Percentiles rank a stretch among this genome's conserved stretches.
Conservation (phyloP, 1,139 yeast genomes). For the Protomyces macrosporus region DNA sequence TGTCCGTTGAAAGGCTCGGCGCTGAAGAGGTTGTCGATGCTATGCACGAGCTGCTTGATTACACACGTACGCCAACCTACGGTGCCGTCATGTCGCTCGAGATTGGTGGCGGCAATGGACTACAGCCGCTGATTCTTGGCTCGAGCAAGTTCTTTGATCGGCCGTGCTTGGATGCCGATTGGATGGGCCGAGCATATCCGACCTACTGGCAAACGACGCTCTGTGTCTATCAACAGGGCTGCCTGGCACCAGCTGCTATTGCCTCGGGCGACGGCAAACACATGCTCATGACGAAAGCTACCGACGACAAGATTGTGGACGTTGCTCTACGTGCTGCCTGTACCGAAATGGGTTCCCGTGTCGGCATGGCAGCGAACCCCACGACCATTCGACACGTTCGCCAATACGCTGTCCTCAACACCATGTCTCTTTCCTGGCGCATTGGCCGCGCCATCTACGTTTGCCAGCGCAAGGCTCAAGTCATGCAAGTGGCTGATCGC, state of each 20-base stretch:
- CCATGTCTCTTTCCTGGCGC: conserved; percentile 48
- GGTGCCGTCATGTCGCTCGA: conserved; percentile 42
- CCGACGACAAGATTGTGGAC: conserved; percentile 41
- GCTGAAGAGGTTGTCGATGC: conserved; percentile 40
- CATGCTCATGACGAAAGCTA: conserved; percentile 41
- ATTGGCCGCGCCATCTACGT: conserved; percentile 45
- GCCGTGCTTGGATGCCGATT: conserved; percentile 44
- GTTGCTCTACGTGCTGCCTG: conserved; percentile 44
- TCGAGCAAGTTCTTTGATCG: conserved; percentile 37
- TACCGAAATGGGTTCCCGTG: conserved; percentile 43
- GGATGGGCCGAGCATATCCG: conserved; percentile 50
- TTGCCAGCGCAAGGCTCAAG: conserved; percentile 41
- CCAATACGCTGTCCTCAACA: conserved; percentile 29
- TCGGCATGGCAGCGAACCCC: conserved; percentile 43
- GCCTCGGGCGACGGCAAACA: conserved; percentile 48
- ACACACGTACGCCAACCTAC: conserved; percentile 34
- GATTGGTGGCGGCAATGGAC: conserved; percentile 48
- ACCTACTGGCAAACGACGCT: conserved; percentile 45
- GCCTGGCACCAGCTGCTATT: conserved; percentile 41
- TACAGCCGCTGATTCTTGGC: conserved; percentile 40
- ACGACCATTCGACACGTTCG: conserved; percentile 37
- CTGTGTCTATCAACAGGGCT: conserved; percentile 35
- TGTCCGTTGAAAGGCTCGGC: conserved; percentile 18
- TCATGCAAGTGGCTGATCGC: conserved; percentile 40
- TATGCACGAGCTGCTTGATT: conserved; percentile 37